phyloP scores from a whole-genome alignment of 352 stramenopile genomes.

The Phytopythium ostracodes region DNA sequence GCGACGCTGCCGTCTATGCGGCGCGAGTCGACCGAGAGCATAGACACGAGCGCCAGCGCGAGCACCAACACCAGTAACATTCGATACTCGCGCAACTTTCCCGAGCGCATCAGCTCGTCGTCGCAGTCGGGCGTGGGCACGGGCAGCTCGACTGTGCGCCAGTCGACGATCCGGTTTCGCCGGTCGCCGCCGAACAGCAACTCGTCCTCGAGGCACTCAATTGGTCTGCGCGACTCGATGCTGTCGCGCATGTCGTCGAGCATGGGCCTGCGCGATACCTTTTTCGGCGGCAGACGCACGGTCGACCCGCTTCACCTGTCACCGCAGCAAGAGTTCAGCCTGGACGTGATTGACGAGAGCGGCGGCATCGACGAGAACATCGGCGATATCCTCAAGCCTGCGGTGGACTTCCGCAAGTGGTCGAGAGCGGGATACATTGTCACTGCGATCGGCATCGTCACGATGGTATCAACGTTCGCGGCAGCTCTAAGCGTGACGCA shows the following conservation, averaged over 20 bases:
- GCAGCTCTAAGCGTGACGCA: slow-evolving; percentile 28
- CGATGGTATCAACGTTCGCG: slow-evolving; percentile 35
- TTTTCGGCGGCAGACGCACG: slow-evolving; percentile 38
- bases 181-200: slow-evolving; percentile 30
- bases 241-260: slow-evolving; percentile 41
- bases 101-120: slow-evolving; percentile 18
- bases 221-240: slow-evolving; percentile 28
- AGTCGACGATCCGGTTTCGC: slow-evolving; percentile 23
- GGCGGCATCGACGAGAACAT: slow-evolving; percentile 57
- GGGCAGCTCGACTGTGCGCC: slow-evolving; percentile 8
- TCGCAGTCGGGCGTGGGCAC: slow-evolving; percentile 18
- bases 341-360: slow-evolving; percentile 74
- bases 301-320: slow-evolving; percentile 61
- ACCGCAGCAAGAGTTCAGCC: slow-evolving; percentile 61
- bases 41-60: slow-evolving; percentile 6
- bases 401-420: slow-evolving; percentile 41
- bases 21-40: slow-evolving; percentile 25
- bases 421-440: slow-evolving; percentile 45
- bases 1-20: slow-evolving; percentile 11
- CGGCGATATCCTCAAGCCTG: slow-evolving; percentile 50
- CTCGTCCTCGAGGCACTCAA: slow-evolving; percentile 28
- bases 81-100: slow-evolving; percentile 3
- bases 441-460: slow-evolving; percentile 30
- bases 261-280: slow-evolving; percentile 50
- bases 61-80: not conserved